Evolutionary conservation across 2,329 filamentous ascomycete species (phyloP).

Genomic region (Botrytis fragariae): DNA sequence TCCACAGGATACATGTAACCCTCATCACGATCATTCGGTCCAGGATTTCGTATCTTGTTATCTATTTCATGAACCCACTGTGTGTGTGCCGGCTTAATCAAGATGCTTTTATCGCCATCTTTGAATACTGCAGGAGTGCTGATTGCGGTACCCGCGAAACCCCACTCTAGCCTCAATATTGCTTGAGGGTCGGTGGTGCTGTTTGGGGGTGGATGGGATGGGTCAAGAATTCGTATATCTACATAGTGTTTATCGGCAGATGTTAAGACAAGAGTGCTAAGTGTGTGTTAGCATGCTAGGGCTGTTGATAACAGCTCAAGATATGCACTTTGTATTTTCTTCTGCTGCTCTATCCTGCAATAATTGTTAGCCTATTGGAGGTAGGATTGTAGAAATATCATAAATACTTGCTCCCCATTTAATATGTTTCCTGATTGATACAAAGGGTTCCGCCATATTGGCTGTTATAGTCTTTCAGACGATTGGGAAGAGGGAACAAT

Average conservation of each 20-base stretch:
- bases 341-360: constrained; percentile 27
- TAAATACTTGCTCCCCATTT: constrained; percentile 33
- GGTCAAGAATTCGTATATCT: constrained; percentile 33
- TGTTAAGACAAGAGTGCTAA: constrained; percentile 37
- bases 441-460: constrained; percentile 23
- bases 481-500: not conserved
- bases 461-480: not conserved
- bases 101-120: constrained; percentile 17
- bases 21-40: constrained; percentile 33
- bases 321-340: constrained; percentile 30
- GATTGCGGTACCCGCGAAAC: constrained; percentile 30
- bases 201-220: constrained; percentile 19
- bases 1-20: constrained; percentile 36
- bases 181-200: constrained; percentile 18
- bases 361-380: not conserved
- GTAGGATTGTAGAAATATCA: not conserved
- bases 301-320: not conserved
- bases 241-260: constrained; percentile 35
- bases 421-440: constrained; percentile 31
- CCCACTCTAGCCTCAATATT: constrained; percentile 35
- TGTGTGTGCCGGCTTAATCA: constrained; percentile 29
- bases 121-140: constrained; percentile 23
- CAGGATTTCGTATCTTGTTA: constrained; percentile 27
- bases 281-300: not conserved
- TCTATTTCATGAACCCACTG: constrained; percentile 36